Percentiles rank a stretch among this genome's conserved stretches.
phyloP scores from a whole-genome alignment of 1,284 basidiomycete genomes.

The Wallemia mellicola region DNA sequence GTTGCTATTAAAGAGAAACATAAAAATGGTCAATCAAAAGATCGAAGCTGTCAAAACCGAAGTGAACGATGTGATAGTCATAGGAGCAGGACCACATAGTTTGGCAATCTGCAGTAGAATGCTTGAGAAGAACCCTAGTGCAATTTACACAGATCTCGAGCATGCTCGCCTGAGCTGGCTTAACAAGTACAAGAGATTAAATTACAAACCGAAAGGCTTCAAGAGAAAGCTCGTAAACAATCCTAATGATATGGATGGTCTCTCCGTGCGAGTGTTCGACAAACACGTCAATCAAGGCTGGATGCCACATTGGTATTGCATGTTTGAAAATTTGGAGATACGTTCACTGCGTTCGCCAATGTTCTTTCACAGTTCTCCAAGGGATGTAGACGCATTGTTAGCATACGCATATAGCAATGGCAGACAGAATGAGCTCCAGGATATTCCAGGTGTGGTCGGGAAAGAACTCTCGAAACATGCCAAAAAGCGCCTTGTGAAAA shows the following conservation, averaged over 20 bases:
- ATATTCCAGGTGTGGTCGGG: constrained; percentile 15
- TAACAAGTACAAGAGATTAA: constrained; percentile 1
- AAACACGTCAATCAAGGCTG: constrained; percentile 6
- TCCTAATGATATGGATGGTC: background rate
- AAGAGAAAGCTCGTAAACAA: constrained; percentile 4
- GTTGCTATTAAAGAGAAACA: no score
- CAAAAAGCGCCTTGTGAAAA: constrained; percentile 10
- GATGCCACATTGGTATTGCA: constrained; percentile 8
- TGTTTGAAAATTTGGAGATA: constrained; percentile 9
- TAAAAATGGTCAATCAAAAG: background rate
- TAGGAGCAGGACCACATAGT: constrained; percentile 10
- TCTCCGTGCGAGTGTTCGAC: background rate
- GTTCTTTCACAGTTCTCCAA: constrained; percentile 15
- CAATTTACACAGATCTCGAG: constrained; percentile 12
- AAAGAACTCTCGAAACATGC: constrained; percentile 15
- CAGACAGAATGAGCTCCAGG: constrained; percentile 10
- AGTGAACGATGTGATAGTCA: constrained; percentile 6
- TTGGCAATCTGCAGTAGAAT: constrained; percentile 9
- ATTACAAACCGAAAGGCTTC: constrained; percentile 4
- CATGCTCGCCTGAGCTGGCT: constrained; percentile 11
- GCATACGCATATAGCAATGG: constrained; percentile 10
- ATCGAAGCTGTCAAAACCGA: background rate
- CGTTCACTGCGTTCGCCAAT: constrained; percentile 14
- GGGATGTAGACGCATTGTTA: constrained; percentile 14
- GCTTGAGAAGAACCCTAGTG: constrained; percentile 8